Evolutionary conservation across 805 yeast genomes (phyloP).

Genomic region (Wickerhamomyces rabaulensis): DNA sequence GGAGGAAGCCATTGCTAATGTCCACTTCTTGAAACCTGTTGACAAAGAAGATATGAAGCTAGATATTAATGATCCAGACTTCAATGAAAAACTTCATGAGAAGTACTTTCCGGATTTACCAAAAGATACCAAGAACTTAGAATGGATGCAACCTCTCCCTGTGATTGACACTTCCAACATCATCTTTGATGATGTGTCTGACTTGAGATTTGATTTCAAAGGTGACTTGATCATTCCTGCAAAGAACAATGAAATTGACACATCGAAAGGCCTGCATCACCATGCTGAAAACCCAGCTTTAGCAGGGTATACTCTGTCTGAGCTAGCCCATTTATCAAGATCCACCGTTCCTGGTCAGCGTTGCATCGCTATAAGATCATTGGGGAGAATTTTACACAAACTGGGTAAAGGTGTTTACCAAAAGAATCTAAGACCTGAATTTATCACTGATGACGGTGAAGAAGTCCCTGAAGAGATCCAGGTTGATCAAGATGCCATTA

Average conservation of each 20-base stretch:
- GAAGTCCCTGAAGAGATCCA: conserved; percentile 22
- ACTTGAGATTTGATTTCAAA: conserved; percentile 81
- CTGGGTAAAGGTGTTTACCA: conserved; percentile 59
- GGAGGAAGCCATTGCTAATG: conserved; percentile 36
- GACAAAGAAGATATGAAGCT: conserved; percentile 30
- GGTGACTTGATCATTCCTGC: conserved; percentile 69
- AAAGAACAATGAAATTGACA: conserved; percentile 41
- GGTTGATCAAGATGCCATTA: conserved; percentile 30
- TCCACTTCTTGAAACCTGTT: conserved; percentile 63
- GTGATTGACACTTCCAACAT: conserved; percentile 28
- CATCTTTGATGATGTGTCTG: conserved; percentile 46
- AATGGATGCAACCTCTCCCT: conserved; percentile 84
- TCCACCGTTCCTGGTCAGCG: conserved; percentile 83
- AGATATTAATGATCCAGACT: conserved; percentile 73
- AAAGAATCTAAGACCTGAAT: conserved; percentile 35
- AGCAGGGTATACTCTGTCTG: conserved; percentile 89
- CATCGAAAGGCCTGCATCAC: conserved; percentile 76
- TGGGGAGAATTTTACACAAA: conserved; percentile 84
- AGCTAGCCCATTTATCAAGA: conserved; percentile 71
- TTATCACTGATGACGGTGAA: conserved; percentile 25
- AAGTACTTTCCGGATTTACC: conserved; percentile 90
- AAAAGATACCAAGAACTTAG: conserved; percentile 68
- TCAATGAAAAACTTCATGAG: conserved; percentile 71
- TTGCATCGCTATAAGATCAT: conserved; percentile 75
- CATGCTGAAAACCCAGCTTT: conserved; percentile 84